phyloP scores from a whole-genome alignment of 208 protist species.

The Trypanosoma melophagium region DNA sequence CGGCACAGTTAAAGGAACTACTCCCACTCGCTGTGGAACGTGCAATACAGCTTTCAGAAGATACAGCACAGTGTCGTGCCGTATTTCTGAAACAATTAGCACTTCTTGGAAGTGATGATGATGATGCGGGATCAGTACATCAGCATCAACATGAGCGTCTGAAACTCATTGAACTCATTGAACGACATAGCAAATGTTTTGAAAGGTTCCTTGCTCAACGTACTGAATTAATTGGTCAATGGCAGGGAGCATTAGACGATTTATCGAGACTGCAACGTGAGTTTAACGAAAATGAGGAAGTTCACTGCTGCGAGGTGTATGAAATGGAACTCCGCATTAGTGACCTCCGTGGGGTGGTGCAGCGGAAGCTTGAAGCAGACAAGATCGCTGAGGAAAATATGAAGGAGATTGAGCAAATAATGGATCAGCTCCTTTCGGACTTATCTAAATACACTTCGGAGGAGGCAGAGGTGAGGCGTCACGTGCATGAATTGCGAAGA shows the following conservation, averaged over 20 bases:
- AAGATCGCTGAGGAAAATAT: slow-evolving; percentile 50
- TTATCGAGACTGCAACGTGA: slow-evolving; percentile 15
- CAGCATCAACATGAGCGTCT: background rate
- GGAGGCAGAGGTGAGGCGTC: slow-evolving; percentile 31
- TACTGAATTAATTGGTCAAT: slow-evolving; percentile 3
- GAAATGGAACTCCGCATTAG: slow-evolving; percentile 40
- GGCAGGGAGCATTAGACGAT: slow-evolving; percentile 22
- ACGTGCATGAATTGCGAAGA: slow-evolving; percentile 40
- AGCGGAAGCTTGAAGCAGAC: slow-evolving; percentile 55
- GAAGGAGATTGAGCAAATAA: slow-evolving; percentile 40
- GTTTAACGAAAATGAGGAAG: slow-evolving; percentile 10
- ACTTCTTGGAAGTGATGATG: background rate
- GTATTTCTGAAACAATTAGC: slow-evolving; percentile 13
- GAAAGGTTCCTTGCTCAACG: background rate
- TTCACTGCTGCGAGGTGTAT: slow-evolving; percentile 24
- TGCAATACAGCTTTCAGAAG: slow-evolving; percentile 8
- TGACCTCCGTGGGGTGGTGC: slow-evolving; percentile 53
- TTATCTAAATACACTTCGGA: slow-evolving; percentile 35
- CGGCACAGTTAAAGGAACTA: background rate
- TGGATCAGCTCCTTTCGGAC: slow-evolving; percentile 41
- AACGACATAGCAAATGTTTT: background rate
- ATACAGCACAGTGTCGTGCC: slow-evolving; percentile 7
- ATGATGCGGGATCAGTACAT: background rate
- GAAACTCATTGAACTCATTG: background rate
- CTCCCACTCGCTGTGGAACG: slow-evolving; percentile 5